Percentiles rank a stretch among this genome's conserved stretches.
Conservation (phyloP, 2,329 filamentous ascomycete species). For the Clonostachys rosea region DNA sequence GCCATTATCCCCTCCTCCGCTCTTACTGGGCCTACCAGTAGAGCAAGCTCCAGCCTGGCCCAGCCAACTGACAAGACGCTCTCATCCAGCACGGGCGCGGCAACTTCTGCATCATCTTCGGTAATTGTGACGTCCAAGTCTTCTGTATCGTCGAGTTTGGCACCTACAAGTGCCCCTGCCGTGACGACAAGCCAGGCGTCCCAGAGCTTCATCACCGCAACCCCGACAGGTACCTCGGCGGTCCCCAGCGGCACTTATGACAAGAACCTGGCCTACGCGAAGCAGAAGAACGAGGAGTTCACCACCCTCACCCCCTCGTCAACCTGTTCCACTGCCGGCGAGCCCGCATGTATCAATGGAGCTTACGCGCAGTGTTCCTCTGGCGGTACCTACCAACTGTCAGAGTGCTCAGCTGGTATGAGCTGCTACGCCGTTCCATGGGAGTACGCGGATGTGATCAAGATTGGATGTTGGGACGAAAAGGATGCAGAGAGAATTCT, state of each 20-base stretch:
- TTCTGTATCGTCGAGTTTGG: too few relatives aligned
- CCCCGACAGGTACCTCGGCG: constrained; percentile 30
- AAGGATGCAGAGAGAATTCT: constrained; percentile 35
- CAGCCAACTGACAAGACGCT: too few relatives aligned
- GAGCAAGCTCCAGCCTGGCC: too few relatives aligned
- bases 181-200: too few relatives aligned
- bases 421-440: constrained; percentile 52
- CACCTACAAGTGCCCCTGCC: too few relatives aligned
- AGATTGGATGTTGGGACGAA: constrained; percentile 40
- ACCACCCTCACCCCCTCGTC: constrained; percentile 35
- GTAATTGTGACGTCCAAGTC: too few relatives aligned
- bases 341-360: constrained; percentile 49
- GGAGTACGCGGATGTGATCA: constrained; percentile 38
- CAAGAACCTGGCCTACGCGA: constrained; percentile 37
- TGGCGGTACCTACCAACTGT: constrained; percentile 34
- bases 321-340: constrained; percentile 33
- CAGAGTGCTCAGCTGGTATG: constrained; percentile 22
- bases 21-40: too few relatives aligned
- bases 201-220: constrained; percentile 31
- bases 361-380: constrained; percentile 39
- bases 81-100: too few relatives aligned
- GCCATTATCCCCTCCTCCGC: too few relatives aligned
- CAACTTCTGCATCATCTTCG: too few relatives aligned
- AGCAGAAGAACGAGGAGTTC: constrained; percentile 42
- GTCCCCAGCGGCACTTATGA: constrained; percentile 35